These are phyloP conservation scores for Rhizopus sp. DNA, from an alignment of 371 early-diverging fungal species.

Conservation along the genomic window DNA sequence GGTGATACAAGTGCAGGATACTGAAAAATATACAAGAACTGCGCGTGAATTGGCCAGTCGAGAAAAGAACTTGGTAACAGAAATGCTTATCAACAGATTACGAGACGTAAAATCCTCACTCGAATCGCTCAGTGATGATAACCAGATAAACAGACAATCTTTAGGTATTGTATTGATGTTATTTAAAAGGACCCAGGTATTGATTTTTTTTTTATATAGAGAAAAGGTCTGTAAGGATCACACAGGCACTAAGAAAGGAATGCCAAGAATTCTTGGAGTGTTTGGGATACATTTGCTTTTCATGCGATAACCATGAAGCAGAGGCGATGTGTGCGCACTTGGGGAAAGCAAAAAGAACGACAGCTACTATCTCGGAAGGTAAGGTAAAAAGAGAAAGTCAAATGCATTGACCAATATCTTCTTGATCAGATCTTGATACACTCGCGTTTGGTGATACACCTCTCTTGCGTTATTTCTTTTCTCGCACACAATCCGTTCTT, in stretches of 20 bases:
- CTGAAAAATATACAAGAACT: conserved; percentile 39
- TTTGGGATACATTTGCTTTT: conserved; percentile 56
- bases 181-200: not conserved
- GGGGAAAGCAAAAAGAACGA: conserved; percentile 43
- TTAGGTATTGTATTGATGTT: conserved; percentile 21
- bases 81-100: conserved; percentile 16
- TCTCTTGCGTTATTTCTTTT: conserved; percentile 53
- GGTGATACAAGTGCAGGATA: conserved; percentile 18
- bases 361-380: conserved; percentile 74
- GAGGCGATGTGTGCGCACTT: conserved; percentile 72
- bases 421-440: conserved; percentile 52
- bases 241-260: conserved; percentile 45
- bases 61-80: conserved; percentile 23
- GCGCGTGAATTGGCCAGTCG: conserved; percentile 30
- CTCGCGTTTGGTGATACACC: conserved; percentile 62
- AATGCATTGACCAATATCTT: not conserved
- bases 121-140: conserved; percentile 25
- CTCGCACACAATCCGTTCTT: conserved; percentile 38
- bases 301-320: conserved; percentile 57
- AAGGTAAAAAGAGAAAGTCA: conserved; percentile 5
- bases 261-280: conserved; percentile 52
- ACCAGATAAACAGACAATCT: conserved; percentile 28
- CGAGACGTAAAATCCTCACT: conserved; percentile 17
- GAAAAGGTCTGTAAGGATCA: conserved; percentile 58
- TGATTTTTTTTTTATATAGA: conserved; percentile 26